Evolutionary conservation across 306 rosid species (phyloP).

Genomic region (Morella rubra): DNA sequence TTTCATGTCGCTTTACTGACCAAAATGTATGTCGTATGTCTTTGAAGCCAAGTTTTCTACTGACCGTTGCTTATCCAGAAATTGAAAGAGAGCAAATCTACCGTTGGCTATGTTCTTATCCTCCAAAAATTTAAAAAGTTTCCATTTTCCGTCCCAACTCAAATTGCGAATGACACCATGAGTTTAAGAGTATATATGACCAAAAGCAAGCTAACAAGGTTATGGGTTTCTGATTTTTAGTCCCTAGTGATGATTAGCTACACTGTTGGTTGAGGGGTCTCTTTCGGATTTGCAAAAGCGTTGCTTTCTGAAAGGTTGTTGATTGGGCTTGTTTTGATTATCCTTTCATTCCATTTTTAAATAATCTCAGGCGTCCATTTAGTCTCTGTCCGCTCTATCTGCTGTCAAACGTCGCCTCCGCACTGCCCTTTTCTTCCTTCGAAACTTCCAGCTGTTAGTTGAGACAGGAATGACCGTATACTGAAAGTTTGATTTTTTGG

Average conservation of each 20-base stretch:
- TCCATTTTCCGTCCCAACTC: background rate
- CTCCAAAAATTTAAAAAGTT: background rate
- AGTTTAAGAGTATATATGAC: background rate
- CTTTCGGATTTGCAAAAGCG: constrained; percentile 48
- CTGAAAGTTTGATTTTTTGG: constrained; percentile 12
- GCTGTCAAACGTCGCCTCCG: constrained; percentile 32
- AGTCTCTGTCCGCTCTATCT: constrained; percentile 39
- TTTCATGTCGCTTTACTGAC: constrained; percentile 27
- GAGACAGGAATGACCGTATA: constrained; percentile 9
- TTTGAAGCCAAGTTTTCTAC: constrained; percentile 52
- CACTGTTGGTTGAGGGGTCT: constrained; percentile 46
- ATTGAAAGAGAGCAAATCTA: background rate
- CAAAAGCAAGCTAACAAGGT: background rate
- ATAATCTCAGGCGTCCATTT: constrained; percentile 20
- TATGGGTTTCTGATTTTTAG: background rate
- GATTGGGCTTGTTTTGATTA: constrained; percentile 28
- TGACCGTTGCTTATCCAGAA: constrained; percentile 28
- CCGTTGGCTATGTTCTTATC: constrained; percentile 26
- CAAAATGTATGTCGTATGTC: constrained; percentile 26
- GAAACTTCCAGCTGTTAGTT: constrained; percentile 22
- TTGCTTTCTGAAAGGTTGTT: constrained; percentile 50
- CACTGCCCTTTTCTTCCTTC: constrained; percentile 6
- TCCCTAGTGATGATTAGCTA: constrained; percentile 18
- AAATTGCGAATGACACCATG: background rate
- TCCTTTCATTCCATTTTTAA: constrained; percentile 35